phyloP scores from a whole-genome alignment of 2,329 filamentous ascomycete species.

The Colletotrichum simmondsii region DNA sequence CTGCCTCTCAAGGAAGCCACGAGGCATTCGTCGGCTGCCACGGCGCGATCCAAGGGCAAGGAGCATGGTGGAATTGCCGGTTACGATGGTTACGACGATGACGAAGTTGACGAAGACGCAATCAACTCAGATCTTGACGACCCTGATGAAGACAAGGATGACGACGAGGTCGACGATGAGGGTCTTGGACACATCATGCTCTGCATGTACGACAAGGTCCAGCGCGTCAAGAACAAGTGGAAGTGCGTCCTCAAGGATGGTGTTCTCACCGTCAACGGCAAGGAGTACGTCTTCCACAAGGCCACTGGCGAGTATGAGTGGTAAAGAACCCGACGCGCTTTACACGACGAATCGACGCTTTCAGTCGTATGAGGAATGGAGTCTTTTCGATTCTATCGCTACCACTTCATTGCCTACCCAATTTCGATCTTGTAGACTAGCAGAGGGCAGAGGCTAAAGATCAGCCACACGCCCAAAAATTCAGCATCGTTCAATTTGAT shows the following conservation, averaged over 20 bases:
- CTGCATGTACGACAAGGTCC: slow-evolving; percentile 99
- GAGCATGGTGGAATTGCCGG: slow-evolving; percentile 55
- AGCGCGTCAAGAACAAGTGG: slow-evolving; percentile 99
- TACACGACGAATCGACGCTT: neutral
- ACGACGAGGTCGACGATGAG: slow-evolving; percentile 90
- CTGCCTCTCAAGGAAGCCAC: slow-evolving; percentile 71
- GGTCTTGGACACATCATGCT: slow-evolving; percentile 91
- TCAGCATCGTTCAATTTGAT: neutral
- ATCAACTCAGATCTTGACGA: slow-evolving; percentile 99
- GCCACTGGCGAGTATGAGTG: slow-evolving; percentile 98
- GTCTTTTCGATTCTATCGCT: neutral
- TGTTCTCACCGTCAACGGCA: slow-evolving; percentile 90
- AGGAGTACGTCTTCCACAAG: slow-evolving; percentile 98
- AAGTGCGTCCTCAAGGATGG: slow-evolving; percentile 99
- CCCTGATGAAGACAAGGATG: slow-evolving; percentile 84
- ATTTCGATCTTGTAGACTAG: slow-evolving; percentile 3
- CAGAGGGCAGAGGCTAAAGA: neutral
- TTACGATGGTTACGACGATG: slow-evolving; percentile 73
- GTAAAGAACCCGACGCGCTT: slow-evolving; percentile 60
- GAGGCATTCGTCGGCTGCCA: slow-evolving; percentile 43
- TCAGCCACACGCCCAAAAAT: neutral
- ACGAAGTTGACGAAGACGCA: slow-evolving; percentile 85
- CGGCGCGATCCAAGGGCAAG: slow-evolving; percentile 34
- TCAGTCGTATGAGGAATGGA: neutral
- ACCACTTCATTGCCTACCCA: neutral